Base-by-base conservation (phyloP, 2,329 filamentous ascomycete species). In the Exutisphaerella laricina region DNA sequence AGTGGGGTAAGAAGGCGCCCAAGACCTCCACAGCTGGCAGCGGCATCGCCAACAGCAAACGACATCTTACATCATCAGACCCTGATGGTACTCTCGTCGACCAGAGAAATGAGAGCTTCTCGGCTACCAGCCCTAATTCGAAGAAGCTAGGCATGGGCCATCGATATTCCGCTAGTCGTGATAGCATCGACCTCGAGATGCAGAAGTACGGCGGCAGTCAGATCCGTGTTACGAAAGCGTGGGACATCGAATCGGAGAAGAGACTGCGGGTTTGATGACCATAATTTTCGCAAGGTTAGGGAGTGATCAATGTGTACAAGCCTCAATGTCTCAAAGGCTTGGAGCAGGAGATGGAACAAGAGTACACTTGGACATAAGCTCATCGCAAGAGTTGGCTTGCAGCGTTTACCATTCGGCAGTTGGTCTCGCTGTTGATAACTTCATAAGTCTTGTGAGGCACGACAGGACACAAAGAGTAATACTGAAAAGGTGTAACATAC, bases 211-310 rank as follows among this genome's bases (percentile, higher is more conserved):
- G 50, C 13, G 39, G 37, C 16, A 42, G 47, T 16, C 40, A 44
- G 21, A 57, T 58, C 41, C 45, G 51, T 14, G 48, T 56, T 29
- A 49, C 54, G 35, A 45, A 53, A 12, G 48, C 52, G 12, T 56
- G 53, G 38, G 55, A 45, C 37, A 49, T 54, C 39, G 46, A 49
- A 37, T 48, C 44, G 25, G 49, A 49, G 33, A 50, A 48, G 46
- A 43, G 41, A 32, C 44, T n/a, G n/a, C n/a, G n/a, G n/a, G n/a
- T n/a, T n/a, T n/a, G n/a, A n/a, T n/a, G n/a, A n/a, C n/a, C n/a
- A n/a, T n/a, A n/a, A n/a, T n/a, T n/a, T n/a, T n/a, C n/a, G n/a
- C n/a, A n/a, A n/a, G n/a, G n/a, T n/a, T n/a, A n/a, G n/a, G n/a
- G n/a, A n/a, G n/a, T n/a, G n/a, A n/a, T n/a, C n/a, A n/a, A n/a